Conservation (phyloP, 768 basidiomycete genomes). For the Pisolithus sp. region DNA sequence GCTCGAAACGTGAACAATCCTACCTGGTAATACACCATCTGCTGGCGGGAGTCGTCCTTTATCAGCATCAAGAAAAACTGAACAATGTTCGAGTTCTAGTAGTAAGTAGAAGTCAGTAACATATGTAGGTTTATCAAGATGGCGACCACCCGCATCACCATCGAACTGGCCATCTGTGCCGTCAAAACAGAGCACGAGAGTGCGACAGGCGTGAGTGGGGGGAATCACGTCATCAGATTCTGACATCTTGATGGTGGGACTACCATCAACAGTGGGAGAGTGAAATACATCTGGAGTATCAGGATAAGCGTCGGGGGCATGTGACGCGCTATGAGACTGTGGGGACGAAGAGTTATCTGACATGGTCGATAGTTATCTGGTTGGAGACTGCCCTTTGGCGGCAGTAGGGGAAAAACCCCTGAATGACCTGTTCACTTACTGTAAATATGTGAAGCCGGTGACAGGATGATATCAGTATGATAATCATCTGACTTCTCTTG, state of each 20-base stretch:
- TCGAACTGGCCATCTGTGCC: conserved; percentile 57
- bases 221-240: conserved; percentile 34
- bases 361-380: neutral
- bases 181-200: conserved; percentile 68
- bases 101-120: neutral
- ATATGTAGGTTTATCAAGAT: neutral
- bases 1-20: neutral
- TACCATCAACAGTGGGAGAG: neutral
- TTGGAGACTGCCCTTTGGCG: neutral
- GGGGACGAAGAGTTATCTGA: neutral
- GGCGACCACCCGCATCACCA: conserved; percentile 41
- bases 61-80: conserved; percentile 63
- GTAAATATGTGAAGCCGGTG: no score
- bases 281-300: neutral
- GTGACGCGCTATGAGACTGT: neutral
- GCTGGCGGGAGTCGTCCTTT: conserved; percentile 54
- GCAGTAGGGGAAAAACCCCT: neutral
- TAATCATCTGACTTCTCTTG: no score
- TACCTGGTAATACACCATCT: conserved; percentile 75
- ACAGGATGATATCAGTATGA: no score
- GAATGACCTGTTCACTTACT: neutral
- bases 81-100: conserved; percentile 67
- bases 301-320: neutral
- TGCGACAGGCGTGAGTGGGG: conserved; percentile 39
- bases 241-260: neutral